Conservation (phyloP, 352 stramenopile genomes). For the Phytopythium kandeliae region DNA sequence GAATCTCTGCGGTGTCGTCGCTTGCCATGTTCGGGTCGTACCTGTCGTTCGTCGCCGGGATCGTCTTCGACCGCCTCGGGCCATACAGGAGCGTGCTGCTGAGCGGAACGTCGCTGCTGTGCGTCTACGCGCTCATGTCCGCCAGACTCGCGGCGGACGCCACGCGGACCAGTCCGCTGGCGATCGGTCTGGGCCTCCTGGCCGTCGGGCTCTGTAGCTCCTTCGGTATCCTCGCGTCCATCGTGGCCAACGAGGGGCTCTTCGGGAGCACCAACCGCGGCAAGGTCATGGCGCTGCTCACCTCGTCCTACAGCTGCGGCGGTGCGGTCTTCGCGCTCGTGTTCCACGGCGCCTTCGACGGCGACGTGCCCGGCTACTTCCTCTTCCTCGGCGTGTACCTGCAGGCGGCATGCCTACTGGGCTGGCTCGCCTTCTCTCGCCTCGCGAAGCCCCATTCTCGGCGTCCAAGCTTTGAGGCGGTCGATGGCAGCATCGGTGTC, state of each 20-base stretch:
- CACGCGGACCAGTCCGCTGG: slow-evolving; percentile 20
- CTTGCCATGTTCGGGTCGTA: slow-evolving; percentile 77
- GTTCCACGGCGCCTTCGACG: slow-evolving; percentile 55
- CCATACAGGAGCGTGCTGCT: slow-evolving; percentile 52
- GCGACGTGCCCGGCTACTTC: slow-evolving; percentile 67
- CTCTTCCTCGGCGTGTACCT: slow-evolving; percentile 60
- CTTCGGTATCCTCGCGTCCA: slow-evolving; percentile 72
- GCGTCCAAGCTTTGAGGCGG: slow-evolving; percentile 37
- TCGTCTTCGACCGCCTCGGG: slow-evolving; percentile 66
- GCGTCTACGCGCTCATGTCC: slow-evolving; percentile 23
- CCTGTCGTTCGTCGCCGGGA: slow-evolving; percentile 63
- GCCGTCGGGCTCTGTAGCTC: slow-evolving; percentile 59
- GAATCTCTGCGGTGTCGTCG: slow-evolving; percentile 68
- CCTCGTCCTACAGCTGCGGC: slow-evolving; percentile 72
- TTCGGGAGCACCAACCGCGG: slow-evolving; percentile 64
- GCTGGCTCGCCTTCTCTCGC: slow-evolving; percentile 41
- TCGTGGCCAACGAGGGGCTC: slow-evolving; percentile 74
- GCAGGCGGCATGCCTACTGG: slow-evolving; percentile 36
- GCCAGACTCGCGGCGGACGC: slow-evolving; percentile 6
- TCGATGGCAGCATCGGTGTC: slow-evolving; percentile 25
- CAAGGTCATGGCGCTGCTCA: slow-evolving; percentile 70
- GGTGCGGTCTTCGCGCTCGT: slow-evolving; percentile 72
- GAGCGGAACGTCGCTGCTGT: slow-evolving; percentile 32
- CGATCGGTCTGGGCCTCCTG: slow-evolving; percentile 46
- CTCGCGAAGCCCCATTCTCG: slow-evolving; percentile 19